Base-by-base conservation (phyloP, 495 filamentous ascomycete genomes). In the Aspergillus panamensis region DNA sequence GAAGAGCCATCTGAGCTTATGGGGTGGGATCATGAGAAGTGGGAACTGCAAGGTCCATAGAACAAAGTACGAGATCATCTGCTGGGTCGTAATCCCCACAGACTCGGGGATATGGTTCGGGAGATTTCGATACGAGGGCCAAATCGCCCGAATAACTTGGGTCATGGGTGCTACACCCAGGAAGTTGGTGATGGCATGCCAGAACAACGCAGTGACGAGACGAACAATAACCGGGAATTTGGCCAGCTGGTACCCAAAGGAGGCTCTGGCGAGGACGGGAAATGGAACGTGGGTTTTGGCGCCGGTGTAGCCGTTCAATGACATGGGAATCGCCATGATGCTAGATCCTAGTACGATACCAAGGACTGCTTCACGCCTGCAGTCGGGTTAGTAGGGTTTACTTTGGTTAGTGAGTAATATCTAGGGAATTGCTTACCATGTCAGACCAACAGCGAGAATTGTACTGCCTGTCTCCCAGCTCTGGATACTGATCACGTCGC, bases 141-240 rank as follows among this genome's bases (percentile, higher is more conserved):
- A 45, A 19, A 45, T 45, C 19, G 42, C 42, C 9, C 42, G 42
- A 19, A 45, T 45, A 10, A 45, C 42, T n/a, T 45, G 42, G 17
- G 42, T 45, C 42, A 45, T 45, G 17, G 42, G 42, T 7, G 42
- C 42, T 45, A 45, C 42, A 10, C 42, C 42, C 20, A 45, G 17
- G 19, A 20, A 45, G 42, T 45, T 45, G 14, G 42, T 45, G 16
- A 45, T 45, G 42, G 42, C 42, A 45, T 45, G 42, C 42, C 42
- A 45, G 19, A 45, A 45, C 42, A 45, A 16, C 4, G 42, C 42
- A 17, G 42, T 45, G 8, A 45, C 19, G 3, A 45, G 42, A 45
- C 42, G 42, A n/a, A 45, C 42, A 45, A 45, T 20, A 3, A 45
- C 42, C n/a, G 42, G 42, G 42, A 45, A 45, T 45, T 45, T 45